A percentile compares a stretch with the other conserved stretches of the same genome.
Conservation (phyloP, 441 rosid genomes). For the Melastoma candidum region DNA sequence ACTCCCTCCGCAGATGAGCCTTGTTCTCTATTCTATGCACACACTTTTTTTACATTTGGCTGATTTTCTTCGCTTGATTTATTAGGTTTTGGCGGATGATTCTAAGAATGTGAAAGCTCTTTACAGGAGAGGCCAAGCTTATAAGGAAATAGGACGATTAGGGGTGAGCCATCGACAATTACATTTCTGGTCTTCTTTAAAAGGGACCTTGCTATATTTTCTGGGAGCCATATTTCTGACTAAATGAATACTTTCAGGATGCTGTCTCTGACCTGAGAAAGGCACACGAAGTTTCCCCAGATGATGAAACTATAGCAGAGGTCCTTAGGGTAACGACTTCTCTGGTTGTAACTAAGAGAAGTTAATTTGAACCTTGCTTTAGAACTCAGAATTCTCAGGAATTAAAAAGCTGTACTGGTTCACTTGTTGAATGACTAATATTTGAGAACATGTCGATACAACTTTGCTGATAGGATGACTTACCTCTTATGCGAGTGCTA, state of each 20-base stretch:
- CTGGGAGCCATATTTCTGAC: neutral
- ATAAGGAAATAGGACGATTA: slow-evolving; percentile 58
- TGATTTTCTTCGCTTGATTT: slow-evolving; percentile 3
- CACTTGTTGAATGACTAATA: no score
- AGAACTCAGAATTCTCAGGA: neutral
- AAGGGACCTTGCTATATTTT: neutral
- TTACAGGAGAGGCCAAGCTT: slow-evolving; percentile 93
- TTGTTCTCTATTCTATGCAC: neutral
- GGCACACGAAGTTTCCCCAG: slow-evolving; percentile 75
- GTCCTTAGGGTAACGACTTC: slow-evolving; percentile 52
- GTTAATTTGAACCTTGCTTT: slow-evolving; percentile 4
- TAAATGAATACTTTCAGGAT: slow-evolving; percentile 33
- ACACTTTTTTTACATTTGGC: slow-evolving; percentile 13
- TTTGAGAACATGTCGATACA: no score
- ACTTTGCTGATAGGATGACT: no score
- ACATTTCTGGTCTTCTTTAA: neutral
- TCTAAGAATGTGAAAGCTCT: slow-evolving; percentile 80
- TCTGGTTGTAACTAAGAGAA: neutral
- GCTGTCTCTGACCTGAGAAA: slow-evolving; percentile 71
- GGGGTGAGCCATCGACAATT: slow-evolving; percentile 44
- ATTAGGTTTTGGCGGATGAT: slow-evolving; percentile 72
- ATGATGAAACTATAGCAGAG: slow-evolving; percentile 74
- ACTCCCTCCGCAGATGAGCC: slow-evolving; percentile 1
- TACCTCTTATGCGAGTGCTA: neutral
- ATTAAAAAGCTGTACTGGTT: neutral